A percentile compares a stretch with the other conserved stretches of the same genome.
These are phyloP conservation scores for Arbutus unedo DNA, from an alignment of 148 eudicot genomes.

Conservation along the genomic window DNA sequence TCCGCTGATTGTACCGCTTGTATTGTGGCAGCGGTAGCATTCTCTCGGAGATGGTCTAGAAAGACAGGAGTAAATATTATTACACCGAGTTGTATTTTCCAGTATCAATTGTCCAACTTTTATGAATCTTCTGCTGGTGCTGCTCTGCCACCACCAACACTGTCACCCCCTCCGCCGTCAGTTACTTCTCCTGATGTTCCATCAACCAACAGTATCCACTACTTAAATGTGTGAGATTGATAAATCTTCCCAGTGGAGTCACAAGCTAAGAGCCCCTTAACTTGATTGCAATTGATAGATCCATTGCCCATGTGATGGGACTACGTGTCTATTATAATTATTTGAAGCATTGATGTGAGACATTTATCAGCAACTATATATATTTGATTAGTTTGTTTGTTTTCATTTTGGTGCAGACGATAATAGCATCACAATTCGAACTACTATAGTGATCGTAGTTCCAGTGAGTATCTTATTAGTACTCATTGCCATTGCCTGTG, in stretches of 20 bases:
- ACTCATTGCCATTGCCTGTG: background rate
- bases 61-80: background rate
- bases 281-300: no score
- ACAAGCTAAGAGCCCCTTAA: no score
- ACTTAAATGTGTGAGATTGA: no score
- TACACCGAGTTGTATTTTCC: background rate
- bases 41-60: background rate
- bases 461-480: background rate
- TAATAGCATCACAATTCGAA: background rate
- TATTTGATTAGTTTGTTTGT: background rate
- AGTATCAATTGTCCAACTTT: background rate
- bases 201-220: no score
- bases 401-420: background rate
- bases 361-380: no score
- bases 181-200: background rate
- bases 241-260: no score
- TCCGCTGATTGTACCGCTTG: conserved; percentile 19
- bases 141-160: background rate
- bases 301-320: no score
- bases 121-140: background rate
- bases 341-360: no score
- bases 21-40: background rate
- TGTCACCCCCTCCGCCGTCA: background rate
- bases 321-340: no score
- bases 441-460: background rate